Conservation (phyloP, 148 eudicot species). For the Vaccinium macrocarpon region DNA sequence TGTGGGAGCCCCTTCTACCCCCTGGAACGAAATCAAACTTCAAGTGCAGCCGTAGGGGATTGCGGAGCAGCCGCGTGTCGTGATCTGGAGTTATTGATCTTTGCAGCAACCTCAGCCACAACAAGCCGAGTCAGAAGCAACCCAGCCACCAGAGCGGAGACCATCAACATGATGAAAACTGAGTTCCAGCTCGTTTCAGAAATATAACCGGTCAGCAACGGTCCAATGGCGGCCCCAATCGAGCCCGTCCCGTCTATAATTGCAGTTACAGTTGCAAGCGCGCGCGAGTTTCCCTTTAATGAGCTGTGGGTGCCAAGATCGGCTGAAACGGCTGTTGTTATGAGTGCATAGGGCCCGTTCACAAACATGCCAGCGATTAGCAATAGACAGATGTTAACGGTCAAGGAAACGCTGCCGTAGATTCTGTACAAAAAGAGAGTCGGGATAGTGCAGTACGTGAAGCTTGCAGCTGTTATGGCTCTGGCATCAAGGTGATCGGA, state of each 20-base stretch:
- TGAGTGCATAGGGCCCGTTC: slow-evolving; percentile 91
- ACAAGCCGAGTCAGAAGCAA: slow-evolving; percentile 79
- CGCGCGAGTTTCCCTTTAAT: slow-evolving; percentile 66
- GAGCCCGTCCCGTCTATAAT: slow-evolving; percentile 98
- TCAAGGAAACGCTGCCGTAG: slow-evolving; percentile 61
- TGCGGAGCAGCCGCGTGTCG: slow-evolving; percentile 22
- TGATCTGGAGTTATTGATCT: slow-evolving; percentile 42
- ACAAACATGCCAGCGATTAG: slow-evolving; percentile 75
- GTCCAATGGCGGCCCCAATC: slow-evolving; percentile 92
- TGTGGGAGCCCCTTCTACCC: too few species aligned
- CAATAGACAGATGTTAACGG: slow-evolving; percentile 59
- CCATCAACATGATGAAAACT: slow-evolving; percentile 91
- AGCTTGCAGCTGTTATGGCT: slow-evolving; percentile 91
- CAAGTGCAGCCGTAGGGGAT: slow-evolving; percentile 23
- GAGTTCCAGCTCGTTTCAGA: slow-evolving; percentile 75
- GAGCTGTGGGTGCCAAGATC: slow-evolving; percentile 92
- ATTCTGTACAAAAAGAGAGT: slow-evolving; percentile 73
- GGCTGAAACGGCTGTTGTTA: slow-evolving; percentile 92
- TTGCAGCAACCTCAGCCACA: slow-evolving; percentile 58
- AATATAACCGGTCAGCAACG: slow-evolving; percentile 77
- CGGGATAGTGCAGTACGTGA: slow-evolving; percentile 80
- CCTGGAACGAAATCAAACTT: too few species aligned
- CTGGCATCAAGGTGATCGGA: slow-evolving; percentile 76
- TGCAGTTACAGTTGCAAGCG: slow-evolving; percentile 91
- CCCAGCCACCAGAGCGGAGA: slow-evolving; percentile 74